Conservation (phyloP, 2,329 filamentous ascomycete species). For the Aureobasidium namibiae region DNA sequence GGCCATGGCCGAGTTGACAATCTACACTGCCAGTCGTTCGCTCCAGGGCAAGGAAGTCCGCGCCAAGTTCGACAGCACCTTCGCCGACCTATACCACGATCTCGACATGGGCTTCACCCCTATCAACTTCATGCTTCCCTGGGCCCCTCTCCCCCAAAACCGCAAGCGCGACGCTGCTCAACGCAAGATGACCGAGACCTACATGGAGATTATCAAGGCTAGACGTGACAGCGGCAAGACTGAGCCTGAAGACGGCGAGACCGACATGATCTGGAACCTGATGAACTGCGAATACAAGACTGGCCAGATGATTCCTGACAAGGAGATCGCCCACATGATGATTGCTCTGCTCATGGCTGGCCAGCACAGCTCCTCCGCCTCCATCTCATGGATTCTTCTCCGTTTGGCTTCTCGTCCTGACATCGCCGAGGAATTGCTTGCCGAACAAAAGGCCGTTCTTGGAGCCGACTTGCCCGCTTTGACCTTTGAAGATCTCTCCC, state of each 20-base stretch:
- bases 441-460: constrained; percentile 68
- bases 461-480: constrained; percentile 68
- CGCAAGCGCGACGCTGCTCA: constrained; percentile 71
- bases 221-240: constrained; percentile 46
- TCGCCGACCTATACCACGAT: constrained; percentile 78
- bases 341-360: constrained; percentile 88
- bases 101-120: constrained; percentile 85
- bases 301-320: constrained; percentile 67
- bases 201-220: constrained; percentile 72
- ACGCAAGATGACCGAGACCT: constrained; percentile 70
- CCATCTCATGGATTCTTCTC: constrained; percentile 76
- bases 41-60: constrained; percentile 80
- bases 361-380: constrained; percentile 81
- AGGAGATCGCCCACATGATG: constrained; percentile 87
- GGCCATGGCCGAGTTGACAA: constrained; percentile 76
- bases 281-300: constrained; percentile 84
- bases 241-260: constrained; percentile 33
- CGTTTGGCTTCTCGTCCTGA: constrained; percentile 70
- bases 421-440: constrained; percentile 70
- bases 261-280: constrained; percentile 84
- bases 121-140: constrained; percentile 84
- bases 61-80: constrained; percentile 67
- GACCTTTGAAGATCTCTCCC: constrained; percentile 67
- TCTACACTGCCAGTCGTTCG: constrained; percentile 79
- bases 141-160: constrained; percentile 85